Evolutionary conservation across 139 green algal genomes (phyloP), one percentile per base, ranked within the genome.

Genomic region (Micractinium sp.): DNA sequence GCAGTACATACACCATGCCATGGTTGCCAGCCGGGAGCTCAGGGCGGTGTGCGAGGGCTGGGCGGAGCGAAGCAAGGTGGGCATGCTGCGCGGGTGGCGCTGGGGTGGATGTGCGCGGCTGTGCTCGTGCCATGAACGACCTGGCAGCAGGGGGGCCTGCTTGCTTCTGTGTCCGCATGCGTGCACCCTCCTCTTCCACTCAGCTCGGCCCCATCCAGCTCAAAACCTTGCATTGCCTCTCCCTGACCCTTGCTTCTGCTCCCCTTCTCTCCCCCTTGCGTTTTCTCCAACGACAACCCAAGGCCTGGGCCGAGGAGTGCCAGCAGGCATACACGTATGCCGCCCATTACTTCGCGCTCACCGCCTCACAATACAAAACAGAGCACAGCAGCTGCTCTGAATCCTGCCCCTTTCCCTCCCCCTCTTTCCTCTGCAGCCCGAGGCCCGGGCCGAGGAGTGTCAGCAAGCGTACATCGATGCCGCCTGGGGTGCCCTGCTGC

Each of bases 11-110:
- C 61, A 86, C 25, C 87, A 91, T 25, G 81, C 91, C 19, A 77
- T 92, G 47, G 85, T 90, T 22, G 81, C 73, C 53, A 90, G 86
- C 74, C 67, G 82, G 29, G 92, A 92, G 35, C 87, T 94, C 67
- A n/a, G 53, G 19, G 53, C 93, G 47, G 88, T 97, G 75, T 93
- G 92, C 0, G 73, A 90, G 22, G 88, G 87, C 38, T 97, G 95
- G 95, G 77, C 95, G 25, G 92, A 97, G 89, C 83, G 87, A 1
- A 93, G 95, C 81, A 94, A 94, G 87, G 92, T 86, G 86, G 18
- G 85, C 3, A 16, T 23, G 25, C 12, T n/a, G 9, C 16, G 18
- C 31, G 31, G 12, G 53, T 18, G 31, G 27, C 29, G 31, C 81
- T 41, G 53, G 53, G 53, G 77, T 33, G 74, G 33, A 9, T 56